phyloP scores from a whole-genome alignment of 306 rosid species.

The Dalbergia cochinchinensis region DNA sequence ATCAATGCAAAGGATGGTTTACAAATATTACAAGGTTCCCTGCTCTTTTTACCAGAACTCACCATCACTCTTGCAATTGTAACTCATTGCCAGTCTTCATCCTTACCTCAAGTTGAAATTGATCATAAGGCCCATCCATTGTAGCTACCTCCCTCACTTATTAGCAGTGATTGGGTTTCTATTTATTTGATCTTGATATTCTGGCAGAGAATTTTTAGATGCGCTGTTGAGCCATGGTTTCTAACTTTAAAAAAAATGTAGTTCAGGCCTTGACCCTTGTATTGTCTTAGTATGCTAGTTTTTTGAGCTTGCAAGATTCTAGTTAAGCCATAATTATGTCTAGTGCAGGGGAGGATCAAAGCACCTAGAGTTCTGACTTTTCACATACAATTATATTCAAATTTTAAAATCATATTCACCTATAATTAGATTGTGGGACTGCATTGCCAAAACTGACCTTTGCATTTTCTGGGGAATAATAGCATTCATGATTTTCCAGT shows the following conservation, averaged over 20 bases:
- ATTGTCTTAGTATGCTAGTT: not conserved
- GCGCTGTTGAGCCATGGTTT: slow-evolving; percentile 1
- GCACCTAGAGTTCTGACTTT: slow-evolving; percentile 2
- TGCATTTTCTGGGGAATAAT: not conserved
- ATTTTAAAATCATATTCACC: not conserved
- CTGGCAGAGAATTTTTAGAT: slow-evolving; percentile 1
- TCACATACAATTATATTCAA: not conserved
- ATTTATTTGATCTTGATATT: not conserved
- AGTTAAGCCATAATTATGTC: not conserved
- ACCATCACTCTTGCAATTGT: no score
- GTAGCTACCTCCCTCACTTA: no score
- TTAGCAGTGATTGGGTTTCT: no score
- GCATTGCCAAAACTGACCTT: not conserved
- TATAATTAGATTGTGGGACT: slow-evolving; percentile 8
- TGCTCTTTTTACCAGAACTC: no score
- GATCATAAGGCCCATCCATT: no score
- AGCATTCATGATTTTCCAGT: slow-evolving; percentile 25
- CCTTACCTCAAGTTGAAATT: no score
- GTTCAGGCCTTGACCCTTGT: not conserved
- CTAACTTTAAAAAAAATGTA: not conserved
- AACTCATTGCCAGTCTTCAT: no score
- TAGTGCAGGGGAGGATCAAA: not conserved
- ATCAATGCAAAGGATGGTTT: no score
- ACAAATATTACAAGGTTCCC: no score
- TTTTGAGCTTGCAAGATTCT: slow-evolving; percentile 2